A percentile compares a stretch with the other conserved stretches of the same genome.
These are phyloP conservation scores for Ceriops tagal DNA, from an alignment of 345 rosid species.

Conservation along the genomic window DNA sequence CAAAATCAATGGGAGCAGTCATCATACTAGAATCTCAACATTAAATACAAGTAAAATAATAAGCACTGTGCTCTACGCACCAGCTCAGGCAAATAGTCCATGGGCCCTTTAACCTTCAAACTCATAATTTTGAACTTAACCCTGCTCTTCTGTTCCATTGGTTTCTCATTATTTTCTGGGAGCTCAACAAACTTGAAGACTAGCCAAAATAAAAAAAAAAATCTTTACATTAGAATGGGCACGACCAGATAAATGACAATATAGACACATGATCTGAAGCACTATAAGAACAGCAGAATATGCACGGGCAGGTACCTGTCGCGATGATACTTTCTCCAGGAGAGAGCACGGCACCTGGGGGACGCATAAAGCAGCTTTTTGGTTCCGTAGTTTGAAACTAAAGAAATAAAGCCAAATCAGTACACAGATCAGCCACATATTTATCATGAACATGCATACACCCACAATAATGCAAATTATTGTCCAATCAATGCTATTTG, in stretches of 20 bases:
- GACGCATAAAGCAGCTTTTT: constrained; percentile 99
- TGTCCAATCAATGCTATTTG: no score
- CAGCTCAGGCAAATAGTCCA: constrained; percentile 96
- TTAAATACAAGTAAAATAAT: neutral
- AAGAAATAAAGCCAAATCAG: constrained; percentile 16
- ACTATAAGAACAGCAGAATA: neutral
- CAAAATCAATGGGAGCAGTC: no score
- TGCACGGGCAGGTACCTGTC: constrained; percentile 49
- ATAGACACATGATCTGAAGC: neutral
- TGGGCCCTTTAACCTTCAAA: constrained; percentile 76
- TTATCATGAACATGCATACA: neutral
- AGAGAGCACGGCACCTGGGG: constrained; percentile 90
- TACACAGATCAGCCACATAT: constrained; percentile 1
- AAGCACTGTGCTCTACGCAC: constrained; percentile 38
- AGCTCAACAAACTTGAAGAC: constrained; percentile 96
- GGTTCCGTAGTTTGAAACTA: constrained; percentile 99
- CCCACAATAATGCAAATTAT: neutral
- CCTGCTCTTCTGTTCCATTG: constrained; percentile 77
- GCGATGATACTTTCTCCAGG: constrained; percentile 89
- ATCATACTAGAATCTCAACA: no score
- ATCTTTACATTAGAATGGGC: constrained; percentile 9
- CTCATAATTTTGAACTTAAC: constrained; percentile 96
- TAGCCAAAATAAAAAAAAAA: constrained; percentile 29
- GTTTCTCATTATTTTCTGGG: constrained; percentile 93
- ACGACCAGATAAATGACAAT: neutral